A percentile compares a stretch with the other conserved stretches of the same genome.
phyloP scores from a whole-genome alignment of 2,329 filamentous ascomycete genomes.

The Diaporthe caulivora region DNA sequence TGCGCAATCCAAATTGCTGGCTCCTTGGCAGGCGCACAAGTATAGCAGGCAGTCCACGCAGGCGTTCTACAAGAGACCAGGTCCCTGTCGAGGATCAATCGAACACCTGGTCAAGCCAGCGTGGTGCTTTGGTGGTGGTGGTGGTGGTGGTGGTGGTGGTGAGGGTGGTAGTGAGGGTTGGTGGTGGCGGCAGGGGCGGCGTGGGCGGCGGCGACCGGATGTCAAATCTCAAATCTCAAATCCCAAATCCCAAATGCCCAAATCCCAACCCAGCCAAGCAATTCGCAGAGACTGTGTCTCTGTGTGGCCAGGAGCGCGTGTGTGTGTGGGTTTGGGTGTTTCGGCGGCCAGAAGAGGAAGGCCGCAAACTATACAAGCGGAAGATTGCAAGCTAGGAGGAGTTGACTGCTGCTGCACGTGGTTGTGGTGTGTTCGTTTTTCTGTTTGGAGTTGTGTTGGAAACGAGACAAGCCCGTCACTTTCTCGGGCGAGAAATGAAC shows the following conservation, averaged over 20 bases:
- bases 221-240: constrained; percentile 14
- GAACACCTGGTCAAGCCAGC: constrained; percentile 17
- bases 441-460: constrained; percentile 12
- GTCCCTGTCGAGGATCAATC: constrained; percentile 21
- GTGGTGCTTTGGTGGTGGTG: neutral
- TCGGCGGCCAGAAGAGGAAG: constrained; percentile 18
- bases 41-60: neutral
- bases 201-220: constrained; percentile 16
- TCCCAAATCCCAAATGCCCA: neutral
- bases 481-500: constrained; percentile 10
- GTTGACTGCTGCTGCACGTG: constrained; percentile 13
- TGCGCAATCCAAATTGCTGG: constrained; percentile 25
- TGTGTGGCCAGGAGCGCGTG: too few relatives aligned
- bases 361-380: constrained; percentile 4
- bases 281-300: neutral
- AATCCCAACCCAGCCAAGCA: constrained; percentile 11
- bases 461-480: constrained; percentile 15
- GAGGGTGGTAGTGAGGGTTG: neutral
- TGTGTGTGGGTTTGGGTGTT: neutral
- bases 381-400: constrained; percentile 1
- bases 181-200: neutral
- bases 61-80: neutral
- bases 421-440: neutral
- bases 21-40: constrained; percentile 20
- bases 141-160: neutral